Conservation (phyloP, 768 basidiomycete species). For the Lyophyllum shimeji region DNA sequence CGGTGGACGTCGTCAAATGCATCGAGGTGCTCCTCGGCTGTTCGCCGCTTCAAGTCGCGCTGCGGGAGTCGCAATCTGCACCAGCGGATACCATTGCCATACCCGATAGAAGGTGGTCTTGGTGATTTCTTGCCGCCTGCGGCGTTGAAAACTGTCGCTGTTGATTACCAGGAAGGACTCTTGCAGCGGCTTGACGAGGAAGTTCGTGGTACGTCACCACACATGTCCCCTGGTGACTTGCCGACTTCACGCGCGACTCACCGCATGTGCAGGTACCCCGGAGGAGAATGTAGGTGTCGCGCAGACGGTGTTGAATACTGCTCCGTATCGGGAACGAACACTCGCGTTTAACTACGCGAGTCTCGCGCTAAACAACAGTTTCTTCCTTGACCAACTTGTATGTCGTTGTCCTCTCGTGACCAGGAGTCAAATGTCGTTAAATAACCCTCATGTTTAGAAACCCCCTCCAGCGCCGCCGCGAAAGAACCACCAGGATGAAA, state of each 20-base stretch:
- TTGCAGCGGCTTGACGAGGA: slow-evolving; percentile 75
- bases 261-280: slow-evolving; percentile 46
- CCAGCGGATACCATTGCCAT: slow-evolving; percentile 55
- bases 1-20: slow-evolving; percentile 26
- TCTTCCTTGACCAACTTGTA: slow-evolving; percentile 88
- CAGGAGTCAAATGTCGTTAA: slow-evolving; percentile 1
- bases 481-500: slow-evolving; percentile 35
- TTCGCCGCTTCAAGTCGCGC: slow-evolving; percentile 22
- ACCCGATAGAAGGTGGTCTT: slow-evolving; percentile 68
- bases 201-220: slow-evolving; percentile 55
- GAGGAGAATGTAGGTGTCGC: slow-evolving; percentile 58
- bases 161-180: slow-evolving; percentile 87
- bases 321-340: slow-evolving; percentile 53
- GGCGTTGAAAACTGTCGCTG: slow-evolving; percentile 69
- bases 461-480: slow-evolving; percentile 34
- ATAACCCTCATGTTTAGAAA: slow-evolving; percentile 32
- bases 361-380: slow-evolving; percentile 91
- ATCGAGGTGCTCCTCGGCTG: slow-evolving; percentile 15
- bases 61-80: slow-evolving; percentile 44
- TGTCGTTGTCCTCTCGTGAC: slow-evolving; percentile 28
- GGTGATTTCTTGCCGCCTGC: slow-evolving; percentile 75
- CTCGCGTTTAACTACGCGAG: slow-evolving; percentile 90
- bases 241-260: slow-evolving; percentile 3
- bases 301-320: slow-evolving; percentile 71
- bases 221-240: background rate